Evolutionary conservation across 257 asterid species (phyloP).

Genomic region (Nicotiana tomentosiformis): DNA sequence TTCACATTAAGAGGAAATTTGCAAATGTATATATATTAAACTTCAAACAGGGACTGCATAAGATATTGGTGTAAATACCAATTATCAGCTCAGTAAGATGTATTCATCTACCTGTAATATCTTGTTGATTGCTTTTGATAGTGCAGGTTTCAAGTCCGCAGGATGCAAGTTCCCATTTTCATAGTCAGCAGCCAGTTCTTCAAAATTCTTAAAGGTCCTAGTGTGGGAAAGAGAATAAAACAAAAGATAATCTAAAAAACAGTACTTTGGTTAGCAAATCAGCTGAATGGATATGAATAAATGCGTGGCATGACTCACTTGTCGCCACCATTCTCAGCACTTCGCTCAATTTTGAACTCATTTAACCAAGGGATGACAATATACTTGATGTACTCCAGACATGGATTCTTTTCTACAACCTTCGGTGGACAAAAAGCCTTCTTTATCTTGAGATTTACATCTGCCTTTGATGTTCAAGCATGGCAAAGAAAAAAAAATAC

Average conservation of each 20-base stretch:
- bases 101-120: conserved; percentile 53
- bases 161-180: conserved; percentile 84
- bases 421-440: conserved; percentile 88
- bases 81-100: background rate
- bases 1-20: background rate
- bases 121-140: conserved; percentile 63
- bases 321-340: conserved; percentile 76
- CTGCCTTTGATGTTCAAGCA: conserved; percentile 39
- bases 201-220: conserved; percentile 57
- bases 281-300: background rate
- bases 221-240: background rate
- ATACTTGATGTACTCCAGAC: conserved; percentile 70
- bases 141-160: conserved; percentile 81
- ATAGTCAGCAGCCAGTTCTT: conserved; percentile 59
- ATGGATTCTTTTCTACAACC: conserved; percentile 60
- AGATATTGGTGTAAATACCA: background rate
- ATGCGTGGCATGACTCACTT: conserved; percentile 34
- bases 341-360: conserved; percentile 66
- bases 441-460: conserved; percentile 73
- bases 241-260: background rate
- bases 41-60: background rate
- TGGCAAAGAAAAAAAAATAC: background rate
- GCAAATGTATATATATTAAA: background rate
- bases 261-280: background rate
- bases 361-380: conserved; percentile 73